Conservation (phyloP, 352 stramenopile species). For the Phytophthora lateralis region DNA sequence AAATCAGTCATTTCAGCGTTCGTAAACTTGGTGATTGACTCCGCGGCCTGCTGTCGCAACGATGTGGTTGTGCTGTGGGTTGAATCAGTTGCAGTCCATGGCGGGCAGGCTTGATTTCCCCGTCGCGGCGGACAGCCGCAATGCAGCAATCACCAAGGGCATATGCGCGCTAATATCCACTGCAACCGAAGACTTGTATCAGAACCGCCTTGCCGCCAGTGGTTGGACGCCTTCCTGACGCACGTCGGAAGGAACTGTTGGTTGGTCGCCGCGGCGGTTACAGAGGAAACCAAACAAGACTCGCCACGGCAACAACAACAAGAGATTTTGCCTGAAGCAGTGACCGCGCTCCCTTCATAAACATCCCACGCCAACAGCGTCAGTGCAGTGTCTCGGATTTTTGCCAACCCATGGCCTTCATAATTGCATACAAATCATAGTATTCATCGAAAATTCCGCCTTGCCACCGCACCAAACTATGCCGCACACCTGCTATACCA, state of each 20-base stretch:
- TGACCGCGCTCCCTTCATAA: conserved; percentile 19
- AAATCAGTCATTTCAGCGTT: neutral
- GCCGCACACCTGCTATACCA: neutral
- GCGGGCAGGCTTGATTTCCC: neutral
- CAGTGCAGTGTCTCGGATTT: conserved; percentile 20
- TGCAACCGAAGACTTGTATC: neutral
- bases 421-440: neutral
- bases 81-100: neutral
- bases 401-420: conserved; percentile 20
- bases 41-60: neutral
- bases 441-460: neutral
- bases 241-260: neutral
- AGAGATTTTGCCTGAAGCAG: neutral
- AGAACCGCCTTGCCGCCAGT: neutral
- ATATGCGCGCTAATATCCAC: neutral
- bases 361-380: conserved; percentile 22
- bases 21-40: neutral
- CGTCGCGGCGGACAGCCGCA: neutral
- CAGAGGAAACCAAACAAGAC: neutral
- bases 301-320: neutral
- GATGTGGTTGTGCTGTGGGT: neutral
- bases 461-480: neutral
- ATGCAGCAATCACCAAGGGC: neutral
- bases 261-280: neutral
- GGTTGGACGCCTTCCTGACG: neutral